Evolutionary conservation across 2,329 filamentous ascomycete species (phyloP), one percentile per base, ranked within the genome.

Genomic region (Diaporthe destruens): DNA sequence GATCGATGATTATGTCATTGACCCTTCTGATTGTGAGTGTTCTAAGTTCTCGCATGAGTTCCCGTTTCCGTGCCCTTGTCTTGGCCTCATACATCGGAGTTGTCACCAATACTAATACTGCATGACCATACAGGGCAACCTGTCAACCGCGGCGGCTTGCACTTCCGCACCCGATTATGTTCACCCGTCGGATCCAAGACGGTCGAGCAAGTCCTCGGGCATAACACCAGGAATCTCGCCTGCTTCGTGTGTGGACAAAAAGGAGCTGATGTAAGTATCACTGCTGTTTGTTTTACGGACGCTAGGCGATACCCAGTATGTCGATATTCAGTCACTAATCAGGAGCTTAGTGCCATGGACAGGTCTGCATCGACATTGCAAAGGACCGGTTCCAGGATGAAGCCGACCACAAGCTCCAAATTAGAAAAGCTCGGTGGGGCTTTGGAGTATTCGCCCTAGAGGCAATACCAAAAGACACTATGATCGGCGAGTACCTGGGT

Each of bases 401-500:
- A 12, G 42, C 54, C 11, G 42, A 32, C 5, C 9, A 1, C 4
- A 57, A 34, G 14, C 29, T 70, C 25, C 39, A 51, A 18, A 65
- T 70, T 32, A 42, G 57, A 57, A 16, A 56, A 42, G 67, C 49
- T 1, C 16, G 39, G 16, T 29, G 49, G 57, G 71, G 67, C 34
- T 66, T 57, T 18, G 71, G 67, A 23, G 39, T 71, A 6, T 73
- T 71, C 14, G 71, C 71, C 16, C 25, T 11, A 53, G 44, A 34
- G 8, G 18, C 12, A 5, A 71, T 71, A 29, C 57, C 29, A 7
- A 6, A 6, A 18, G 59, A 25, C 2, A 71, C 67, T 16, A 0
- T 57, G 3, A 61, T 73, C 2, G 55, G 71, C 34, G 71, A 73
- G 57, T 66, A 73, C 42, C 5, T 55, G 1, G 71, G 71, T 6